A percentile compares a stretch with the other conserved stretches of the same genome.
Evolutionary conservation across 352 stramenopile genomes (phyloP).

Genomic region (Pythium plurisporium): DNA sequence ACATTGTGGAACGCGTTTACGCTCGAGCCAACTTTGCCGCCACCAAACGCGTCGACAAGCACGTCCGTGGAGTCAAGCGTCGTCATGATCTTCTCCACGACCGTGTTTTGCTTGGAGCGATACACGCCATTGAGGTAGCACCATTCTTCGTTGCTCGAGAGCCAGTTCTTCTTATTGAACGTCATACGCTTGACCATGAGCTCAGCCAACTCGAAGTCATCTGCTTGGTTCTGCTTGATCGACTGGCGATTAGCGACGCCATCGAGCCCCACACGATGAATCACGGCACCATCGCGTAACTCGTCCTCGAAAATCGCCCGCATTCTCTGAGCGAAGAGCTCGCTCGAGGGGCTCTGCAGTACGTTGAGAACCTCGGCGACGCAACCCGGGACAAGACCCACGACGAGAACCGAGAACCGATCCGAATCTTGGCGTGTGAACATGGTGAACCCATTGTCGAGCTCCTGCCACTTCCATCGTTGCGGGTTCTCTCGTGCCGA

Average conservation of each 20-base stretch:
- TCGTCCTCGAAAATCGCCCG: constrained; percentile 3
- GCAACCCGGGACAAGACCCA: constrained; percentile 7
- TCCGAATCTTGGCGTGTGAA: constrained; percentile 6
- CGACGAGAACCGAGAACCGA: constrained; percentile 1
- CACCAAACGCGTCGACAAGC: neutral
- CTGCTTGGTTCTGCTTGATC: neutral
- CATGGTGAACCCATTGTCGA: neutral
- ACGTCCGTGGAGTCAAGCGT: constrained; percentile 1
- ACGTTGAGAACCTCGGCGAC: constrained; percentile 6
- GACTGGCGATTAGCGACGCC: neutral
- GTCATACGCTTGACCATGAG: constrained; percentile 14
- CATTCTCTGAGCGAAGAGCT: constrained; percentile 2
- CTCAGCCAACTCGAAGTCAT: neutral
- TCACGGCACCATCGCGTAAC: constrained; percentile 3
- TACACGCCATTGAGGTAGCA: constrained; percentile 13
- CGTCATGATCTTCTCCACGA: constrained; percentile 18
- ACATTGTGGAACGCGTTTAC: constrained; percentile 9
- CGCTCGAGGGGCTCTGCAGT: neutral
- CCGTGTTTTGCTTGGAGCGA: neutral
- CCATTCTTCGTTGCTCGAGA: constrained; percentile 17
- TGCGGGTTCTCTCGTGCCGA: neutral
- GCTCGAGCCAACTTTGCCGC: neutral
- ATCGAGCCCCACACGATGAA: neutral
- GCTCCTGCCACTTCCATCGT: neutral
- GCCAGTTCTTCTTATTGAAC: constrained; percentile 13